Evolutionary conservation across 805 yeast genomes (phyloP), one percentile per base, ranked within the genome.

Genomic region (Starmerella vaccinii): DNA sequence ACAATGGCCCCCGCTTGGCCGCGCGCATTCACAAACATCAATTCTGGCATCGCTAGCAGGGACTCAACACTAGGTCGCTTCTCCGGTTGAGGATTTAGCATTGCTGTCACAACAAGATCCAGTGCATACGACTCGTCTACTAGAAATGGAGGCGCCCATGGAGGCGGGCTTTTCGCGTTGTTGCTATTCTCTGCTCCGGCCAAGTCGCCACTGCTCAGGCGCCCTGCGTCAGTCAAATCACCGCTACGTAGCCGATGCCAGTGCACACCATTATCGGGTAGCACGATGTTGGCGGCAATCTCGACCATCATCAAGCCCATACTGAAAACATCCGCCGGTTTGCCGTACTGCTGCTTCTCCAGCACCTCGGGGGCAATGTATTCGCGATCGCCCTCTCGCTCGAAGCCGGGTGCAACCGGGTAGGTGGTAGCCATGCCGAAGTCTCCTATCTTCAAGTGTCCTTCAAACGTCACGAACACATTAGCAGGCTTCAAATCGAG

Each of bases 241-340:
- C 97, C 98, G 38, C 95, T 84, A 57, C 98, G 75, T 53, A 92
- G 70, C 65, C 89, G 88, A 58, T 94, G 94, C 98, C 98, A 92
- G 27, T 94, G 89, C 13, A 86, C 76, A 5, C 98, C 98, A 64
- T 92, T 89, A 59, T 90, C 97, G 1, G 98, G 98, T 47, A 92
- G 71, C 3, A 88, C 80, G 42, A 92, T 89, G 67, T 92, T 92
- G 1, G 97, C 95, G 2, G 98, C 97, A 59, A 87, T 83, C 65
- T 92, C 98, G 46, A 92, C 83, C 72, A 92, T 83, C 56, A 92
- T 84, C 52, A 92, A 71, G 0, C 98, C 98, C 46, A 89, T 75
- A n/a, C 95, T 84, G 65, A 92, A 92, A 4, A 92, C 81, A 65
- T 92, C 98, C 0, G 97, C 97, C 48, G 90, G 88, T 58, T 83